Percentiles rank a stretch among this genome's conserved stretches.
Conservation (phyloP, 768 basidiomycete species). For the Candolleomyces eurysporus region DNA sequence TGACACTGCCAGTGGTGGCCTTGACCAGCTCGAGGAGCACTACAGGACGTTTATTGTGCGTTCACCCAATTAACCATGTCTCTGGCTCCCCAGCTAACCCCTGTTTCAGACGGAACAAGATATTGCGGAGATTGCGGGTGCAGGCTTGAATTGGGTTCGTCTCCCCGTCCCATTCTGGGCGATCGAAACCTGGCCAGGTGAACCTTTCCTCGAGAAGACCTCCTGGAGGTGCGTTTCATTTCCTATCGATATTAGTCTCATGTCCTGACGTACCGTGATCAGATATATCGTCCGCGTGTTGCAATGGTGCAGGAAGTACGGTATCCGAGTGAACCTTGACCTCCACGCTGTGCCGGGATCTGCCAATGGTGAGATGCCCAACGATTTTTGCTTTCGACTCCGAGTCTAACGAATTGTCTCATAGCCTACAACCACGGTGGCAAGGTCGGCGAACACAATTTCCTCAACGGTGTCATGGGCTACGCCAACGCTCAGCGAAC, state of each 20-base stretch:
- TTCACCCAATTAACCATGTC: conserved; percentile 8
- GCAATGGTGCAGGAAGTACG: conserved; percentile 83
- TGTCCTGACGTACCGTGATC: neutral
- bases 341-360: conserved; percentile 78
- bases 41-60: conserved; percentile 83
- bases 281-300: conserved; percentile 77
- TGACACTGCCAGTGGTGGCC: conserved; percentile 46
- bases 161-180: conserved; percentile 88
- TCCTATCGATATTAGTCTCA: neutral
- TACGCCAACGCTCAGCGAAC: conserved; percentile 82
- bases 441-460: conserved; percentile 59
- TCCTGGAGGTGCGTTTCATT: conserved; percentile 62
- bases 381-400: too few species aligned
- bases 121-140: conserved; percentile 85
- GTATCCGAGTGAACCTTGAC: conserved; percentile 77
- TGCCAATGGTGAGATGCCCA: conserved; percentile 52
- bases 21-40: conserved; percentile 69
- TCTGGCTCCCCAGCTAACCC: neutral
- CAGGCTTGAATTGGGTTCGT: conserved; percentile 85
- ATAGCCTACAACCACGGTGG: conserved; percentile 63
- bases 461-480: conserved; percentile 77
- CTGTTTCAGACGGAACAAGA: conserved; percentile 77
- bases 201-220: conserved; percentile 75
- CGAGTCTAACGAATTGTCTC: neutral
- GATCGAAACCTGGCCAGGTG: conserved; percentile 64